Base-by-base conservation (phyloP, 2,329 filamentous ascomycete genomes). In the Zopfia rhizophila region DNA sequence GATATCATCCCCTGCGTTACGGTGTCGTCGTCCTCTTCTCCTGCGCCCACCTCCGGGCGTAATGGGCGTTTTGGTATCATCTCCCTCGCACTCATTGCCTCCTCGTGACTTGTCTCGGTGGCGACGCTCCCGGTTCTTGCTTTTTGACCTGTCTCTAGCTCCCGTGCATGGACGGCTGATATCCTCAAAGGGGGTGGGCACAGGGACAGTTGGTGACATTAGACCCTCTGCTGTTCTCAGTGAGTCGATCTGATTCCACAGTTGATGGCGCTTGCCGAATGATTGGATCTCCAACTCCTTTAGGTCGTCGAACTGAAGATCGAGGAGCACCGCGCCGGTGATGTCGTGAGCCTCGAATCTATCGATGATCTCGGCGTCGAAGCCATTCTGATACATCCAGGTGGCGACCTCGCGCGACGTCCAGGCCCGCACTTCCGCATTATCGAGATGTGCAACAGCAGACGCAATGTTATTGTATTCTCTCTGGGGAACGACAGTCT, bases 301-400 rank as follows among this genome's bases (percentile, higher is more conserved):
- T 45, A 94, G 76, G 61, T 94, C 92, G 54, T 96, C 91, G 58
- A 93, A 92, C 66, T 96, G 91, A 30, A 99, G 77, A n/a, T 93
- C 91, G 39, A 96, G 85, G 14, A 97, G 77, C 44, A 97, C 90
- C 4, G 85, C 81, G 11, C 93, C 93, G 18, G 88, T 91, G 69
- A 99, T 97, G 66, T 99, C 93, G 70, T 99, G 95, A 61, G 88
- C 83, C 51, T 92, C 82, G 63, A 99, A 97, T 59, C 88, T 90
- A 63, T 95, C 87, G 8, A 94, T 87, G 38, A 93, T 81, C 5
- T 81, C 76, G 38, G 84, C 76, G 68, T 96, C 92, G 66, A 96
- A 86, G 58, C 90, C 91, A 31, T 86, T 84, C 68, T 90, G 84
- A 63, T 87, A 83, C 91, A 97, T 94, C 83, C 90, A 94, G 64